Evolutionary conservation across 345 rosid genomes (phyloP), one percentile per base, ranked within the genome.

Genomic region (Aquilaria malaccensis): DNA sequence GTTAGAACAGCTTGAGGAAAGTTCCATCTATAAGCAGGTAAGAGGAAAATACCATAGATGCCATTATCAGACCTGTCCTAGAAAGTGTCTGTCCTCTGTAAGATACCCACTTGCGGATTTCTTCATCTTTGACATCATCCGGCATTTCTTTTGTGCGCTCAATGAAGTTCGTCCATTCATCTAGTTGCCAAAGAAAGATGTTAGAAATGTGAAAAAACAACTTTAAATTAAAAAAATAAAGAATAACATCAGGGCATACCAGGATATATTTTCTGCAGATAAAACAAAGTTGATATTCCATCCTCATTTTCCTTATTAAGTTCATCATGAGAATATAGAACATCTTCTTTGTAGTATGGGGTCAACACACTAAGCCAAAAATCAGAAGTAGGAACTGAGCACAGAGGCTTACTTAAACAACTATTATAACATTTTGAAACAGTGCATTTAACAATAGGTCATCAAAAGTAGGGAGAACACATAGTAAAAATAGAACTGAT

Each of bases 61-160:
- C 22, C 10, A 11, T 33, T 15, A 15, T 11, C 46, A 50, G 31
- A 94, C 99, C 99, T 81, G 99, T 94, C 71, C 95, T 81, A 30
- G 97, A 81, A 61, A 94, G 96, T 33, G 99, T 94, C 77, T 94
- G 99, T 33, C 80, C 96, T 75, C 97, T 84, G 71, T 80, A 94
- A 43, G 99, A 90, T 62, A 82, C 96, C 99, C 99, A 94, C 7
- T 76, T 79, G 58, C 99, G 87, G 56, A 41, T 65, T 45, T 53
- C 55, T 67, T 1, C 69, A 81, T 67, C 77, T 84, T 0, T 62
- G 30, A 45, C 15, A 2, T 11, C 50, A n/a, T 65, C 54, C 54
- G 72, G 73, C 9, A 51, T 41, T 67, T 78, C 95, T 62, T 7
- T 13, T 63, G 68, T 69, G 43, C 99, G 97, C 56, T 80, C 85